phyloP scores from a whole-genome alignment of 306 rosid species.

The Glycine tomentella region DNA sequence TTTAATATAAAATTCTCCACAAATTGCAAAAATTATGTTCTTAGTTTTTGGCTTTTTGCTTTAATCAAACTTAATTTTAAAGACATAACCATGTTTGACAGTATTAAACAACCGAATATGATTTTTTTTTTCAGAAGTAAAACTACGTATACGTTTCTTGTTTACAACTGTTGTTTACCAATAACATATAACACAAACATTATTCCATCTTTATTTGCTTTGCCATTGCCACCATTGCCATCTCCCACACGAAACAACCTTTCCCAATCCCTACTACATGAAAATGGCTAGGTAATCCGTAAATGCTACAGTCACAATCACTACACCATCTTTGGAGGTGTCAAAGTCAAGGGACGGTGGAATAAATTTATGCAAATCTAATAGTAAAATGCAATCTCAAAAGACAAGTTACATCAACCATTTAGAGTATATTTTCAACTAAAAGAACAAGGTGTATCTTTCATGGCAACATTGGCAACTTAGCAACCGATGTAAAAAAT shows the following conservation, averaged over 20 bases:
- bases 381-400: not conserved
- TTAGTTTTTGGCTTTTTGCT: too few relatives aligned
- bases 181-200: not conserved
- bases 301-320: too few relatives aligned
- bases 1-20: too few relatives aligned
- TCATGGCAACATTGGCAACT: too few relatives aligned
- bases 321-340: not conserved
- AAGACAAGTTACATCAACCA: not conserved
- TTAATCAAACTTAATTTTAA: not conserved
- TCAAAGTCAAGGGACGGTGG: slow-evolving; percentile 8
- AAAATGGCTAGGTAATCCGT: not conserved
- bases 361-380: not conserved
- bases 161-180: not conserved
- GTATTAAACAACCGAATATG: not conserved
- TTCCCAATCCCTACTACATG: not conserved
- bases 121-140: not conserved
- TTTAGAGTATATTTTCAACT: not conserved
- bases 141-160: not conserved
- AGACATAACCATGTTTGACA: not conserved
- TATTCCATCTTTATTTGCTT: not conserved
- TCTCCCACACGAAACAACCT: not conserved
- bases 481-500: too few relatives aligned
- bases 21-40: too few relatives aligned
- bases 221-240: not conserved
- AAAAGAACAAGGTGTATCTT: not conserved